Percentiles rank a stretch among this genome's conserved stretches.
Conservation (phyloP, 202 grass and related monocot genomes). For the Dendrocalamus latiflorus region DNA sequence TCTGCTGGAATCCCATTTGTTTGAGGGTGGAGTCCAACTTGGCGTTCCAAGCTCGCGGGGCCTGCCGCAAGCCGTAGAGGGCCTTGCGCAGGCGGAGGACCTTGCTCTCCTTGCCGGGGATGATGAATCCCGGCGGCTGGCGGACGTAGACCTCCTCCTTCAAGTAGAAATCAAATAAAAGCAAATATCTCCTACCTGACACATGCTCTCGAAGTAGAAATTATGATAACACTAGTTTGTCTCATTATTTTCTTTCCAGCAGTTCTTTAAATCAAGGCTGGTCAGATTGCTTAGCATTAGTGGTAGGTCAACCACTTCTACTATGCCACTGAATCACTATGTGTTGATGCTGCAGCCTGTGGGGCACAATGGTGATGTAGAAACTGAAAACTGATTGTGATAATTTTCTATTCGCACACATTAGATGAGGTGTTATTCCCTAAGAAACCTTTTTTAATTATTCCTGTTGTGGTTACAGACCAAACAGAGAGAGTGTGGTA, state of each 20-base stretch:
- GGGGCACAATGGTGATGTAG: neutral
- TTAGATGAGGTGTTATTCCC: neutral
- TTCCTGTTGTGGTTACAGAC: too few species aligned
- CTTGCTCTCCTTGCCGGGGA: too few species aligned
- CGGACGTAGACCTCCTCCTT: too few species aligned
- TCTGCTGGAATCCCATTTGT: too few species aligned
- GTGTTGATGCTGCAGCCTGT: neutral
- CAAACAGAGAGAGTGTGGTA: too few species aligned
- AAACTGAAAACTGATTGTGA: neutral
- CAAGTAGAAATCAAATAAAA: too few species aligned
- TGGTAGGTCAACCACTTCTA: neutral
- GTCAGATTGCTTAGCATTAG: neutral
- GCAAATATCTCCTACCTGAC: neutral
- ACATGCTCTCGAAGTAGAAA: neutral
- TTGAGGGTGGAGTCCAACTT: too few species aligned
- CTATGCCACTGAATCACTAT: neutral
- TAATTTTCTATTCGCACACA: neutral
- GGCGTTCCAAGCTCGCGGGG: too few species aligned
- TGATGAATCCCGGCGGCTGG: too few species aligned
- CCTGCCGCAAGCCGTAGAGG: too few species aligned
- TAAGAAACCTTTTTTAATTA: neutral
- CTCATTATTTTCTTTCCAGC: neutral
- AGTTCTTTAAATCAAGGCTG: neutral
- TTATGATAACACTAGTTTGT: neutral
- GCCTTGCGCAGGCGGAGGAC: too few species aligned